A percentile compares a stretch with the other conserved stretches of the same genome.
Conservation (phyloP, 2,329 filamentous ascomycete genomes). For the Aspergillus ibericus region DNA sequence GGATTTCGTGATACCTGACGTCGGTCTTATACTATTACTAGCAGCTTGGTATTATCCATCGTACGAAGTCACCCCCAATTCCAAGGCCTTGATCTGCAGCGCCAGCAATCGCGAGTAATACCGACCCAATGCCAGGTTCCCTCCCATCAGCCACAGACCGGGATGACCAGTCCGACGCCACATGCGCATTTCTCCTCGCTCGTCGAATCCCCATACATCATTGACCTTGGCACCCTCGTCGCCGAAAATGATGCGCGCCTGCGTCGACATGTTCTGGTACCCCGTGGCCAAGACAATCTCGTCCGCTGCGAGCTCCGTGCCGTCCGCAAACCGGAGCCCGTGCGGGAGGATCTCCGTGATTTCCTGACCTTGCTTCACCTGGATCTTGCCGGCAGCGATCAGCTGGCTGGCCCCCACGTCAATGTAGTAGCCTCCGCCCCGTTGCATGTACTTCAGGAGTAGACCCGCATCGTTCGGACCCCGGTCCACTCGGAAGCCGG, state of each 20-base stretch:
- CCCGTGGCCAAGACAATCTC: constrained; percentile 61
- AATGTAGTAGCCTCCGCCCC: constrained; percentile 70
- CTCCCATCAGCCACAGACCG: constrained; percentile 68
- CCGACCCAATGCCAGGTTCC: constrained; percentile 63
- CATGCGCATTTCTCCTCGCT: constrained; percentile 58
- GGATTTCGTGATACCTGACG: too few relatives aligned
- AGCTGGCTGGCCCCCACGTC: constrained; percentile 65
- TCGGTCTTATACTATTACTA: too few relatives aligned
- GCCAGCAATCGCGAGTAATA: constrained; percentile 59
- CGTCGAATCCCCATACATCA: constrained; percentile 64
- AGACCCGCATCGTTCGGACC: constrained; percentile 60
- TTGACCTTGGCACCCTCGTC: constrained; percentile 60
- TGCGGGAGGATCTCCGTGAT: constrained; percentile 54
- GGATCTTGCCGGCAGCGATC: constrained; percentile 64
- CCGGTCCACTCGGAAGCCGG: constrained; percentile 61
- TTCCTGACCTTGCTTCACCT: constrained; percentile 63
- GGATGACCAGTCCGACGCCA: constrained; percentile 64
- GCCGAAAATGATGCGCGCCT: constrained; percentile 62
- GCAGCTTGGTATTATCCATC: not conserved
- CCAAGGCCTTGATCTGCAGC: constrained; percentile 51
- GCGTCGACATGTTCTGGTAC: constrained; percentile 68
- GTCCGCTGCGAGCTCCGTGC: constrained; percentile 60
- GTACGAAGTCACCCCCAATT: constrained; percentile 26
- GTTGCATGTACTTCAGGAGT: constrained; percentile 63
- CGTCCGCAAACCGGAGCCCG: constrained; percentile 57